Base-by-base conservation (phyloP, 352 stramenopile genomes). In the Globisporangium polare region DNA sequence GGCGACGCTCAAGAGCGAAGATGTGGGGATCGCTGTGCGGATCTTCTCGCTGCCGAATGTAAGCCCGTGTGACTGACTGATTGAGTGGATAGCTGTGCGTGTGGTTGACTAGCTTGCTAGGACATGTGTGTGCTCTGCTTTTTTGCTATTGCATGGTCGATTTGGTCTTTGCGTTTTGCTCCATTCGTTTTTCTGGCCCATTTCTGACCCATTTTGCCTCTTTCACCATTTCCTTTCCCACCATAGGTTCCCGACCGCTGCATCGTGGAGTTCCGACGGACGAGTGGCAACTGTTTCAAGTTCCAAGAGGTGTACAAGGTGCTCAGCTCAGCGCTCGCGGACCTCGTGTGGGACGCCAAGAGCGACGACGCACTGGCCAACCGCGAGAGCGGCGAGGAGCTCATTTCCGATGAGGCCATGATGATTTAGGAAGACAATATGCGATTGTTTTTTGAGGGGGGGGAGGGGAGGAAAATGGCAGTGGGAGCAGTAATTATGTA, bases 381-480 rank as follows among this genome's bases (percentile, higher is more conserved):
- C 7, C 59, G 65, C 27, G 78, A 76, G 18, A 73, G 67, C 39
- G 72, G 67, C 22, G 83, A 92, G 51, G 83, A 92, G 58, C 70
- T 90, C 52, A 89, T 90, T 52, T 90, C 80, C 18, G 83, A 92
- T 58, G 81, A 90, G 60, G 79, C 78, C 53, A 86, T 90, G 72
- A 92, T 92, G 83, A 90, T 90, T 66, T 92, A 88, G 18, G 18
- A 42, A 37, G 26, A 43, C 13, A 43, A 1, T 3, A 41, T 43
- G 37, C 37, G 37, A 4, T 43, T 43, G 13, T 43, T n/a, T 33
- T n/a, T n/a, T n/a, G n/a, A n/a, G n/a, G n/a, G n/a, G n/a, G n/a
- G n/a, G n/a, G n/a, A n/a, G n/a, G n/a, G 37, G 33, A 39, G 33
- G 12, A 39, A 4, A 43, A 43, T 43, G 37, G 37, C 37, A 18